These are phyloP conservation scores for Albugo candida DNA, from an alignment of 352 stramenopile genomes.

Conservation along the genomic window DNA sequence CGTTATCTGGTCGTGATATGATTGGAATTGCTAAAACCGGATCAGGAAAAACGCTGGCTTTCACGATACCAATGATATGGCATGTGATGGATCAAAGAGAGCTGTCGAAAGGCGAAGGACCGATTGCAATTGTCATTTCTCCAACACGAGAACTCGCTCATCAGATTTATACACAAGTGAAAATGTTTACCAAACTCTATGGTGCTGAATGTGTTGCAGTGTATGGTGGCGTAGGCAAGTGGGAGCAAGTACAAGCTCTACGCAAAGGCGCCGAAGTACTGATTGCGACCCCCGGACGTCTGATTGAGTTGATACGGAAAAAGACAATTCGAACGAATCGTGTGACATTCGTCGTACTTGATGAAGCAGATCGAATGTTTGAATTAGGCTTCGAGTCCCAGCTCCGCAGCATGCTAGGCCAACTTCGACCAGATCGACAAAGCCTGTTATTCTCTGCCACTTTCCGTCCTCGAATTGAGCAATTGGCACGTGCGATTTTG, in stretches of 20 bases:
- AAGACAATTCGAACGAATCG: conserved; percentile 34
- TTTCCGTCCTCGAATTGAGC: conserved; percentile 50
- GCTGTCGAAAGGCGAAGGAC: conserved; percentile 45
- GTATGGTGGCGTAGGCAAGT: conserved; percentile 68
- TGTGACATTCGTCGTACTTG: conserved; percentile 75
- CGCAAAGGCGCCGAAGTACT: conserved; percentile 56
- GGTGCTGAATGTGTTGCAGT: conserved; percentile 53
- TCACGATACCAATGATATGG: conserved; percentile 88
- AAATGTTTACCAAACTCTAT: conserved; percentile 58
- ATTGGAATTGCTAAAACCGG: conserved; percentile 90
- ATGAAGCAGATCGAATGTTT: conserved; percentile 81
- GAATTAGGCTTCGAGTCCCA: conserved; percentile 79
- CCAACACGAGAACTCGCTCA: conserved; percentile 68
- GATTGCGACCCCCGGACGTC: conserved; percentile 49
- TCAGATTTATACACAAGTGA: conserved; percentile 67
- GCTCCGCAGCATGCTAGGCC: conserved; percentile 53
- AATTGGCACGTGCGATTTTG: conserved; percentile 60
- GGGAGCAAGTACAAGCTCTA: conserved; percentile 61
- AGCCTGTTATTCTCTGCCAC: conserved; percentile 80
- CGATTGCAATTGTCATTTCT: conserved; percentile 59
- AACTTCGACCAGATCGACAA: conserved; percentile 70
- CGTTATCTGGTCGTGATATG: conserved; percentile 51
- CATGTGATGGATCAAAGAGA: conserved; percentile 78
- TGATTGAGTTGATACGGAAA: conserved; percentile 76
- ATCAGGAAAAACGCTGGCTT: conserved; percentile 94